Base-by-base conservation (phyloP, 805 yeast genomes). In the Hanseniaspora lachancei region DNA sequence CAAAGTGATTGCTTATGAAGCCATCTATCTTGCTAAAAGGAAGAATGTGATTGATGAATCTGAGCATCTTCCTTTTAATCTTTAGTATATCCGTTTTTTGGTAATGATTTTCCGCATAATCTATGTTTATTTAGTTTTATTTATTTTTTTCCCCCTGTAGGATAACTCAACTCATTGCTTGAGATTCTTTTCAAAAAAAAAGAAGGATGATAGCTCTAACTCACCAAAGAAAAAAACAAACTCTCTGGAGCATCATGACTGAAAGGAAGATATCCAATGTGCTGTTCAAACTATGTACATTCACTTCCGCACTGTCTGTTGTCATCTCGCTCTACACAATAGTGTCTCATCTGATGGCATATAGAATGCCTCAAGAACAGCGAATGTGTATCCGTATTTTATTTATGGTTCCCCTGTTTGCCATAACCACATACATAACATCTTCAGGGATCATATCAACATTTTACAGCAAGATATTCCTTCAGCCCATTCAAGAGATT, bases 311-410 rank as follows among this genome's bases (percentile, higher is more conserved):
- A 7, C 48, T 64, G 12, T 64, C 83, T 2, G 58, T 74, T 15
- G 15, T 66, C 13, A 71, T 77, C 6, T 75, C 85, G 2, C 23
- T 65, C 0, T 57, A 67, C 16, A 74, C 81, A 2, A 79, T 84
- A 1, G 64, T 62, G 29, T 61, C 72, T 57, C 95, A 86, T 46
- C 68, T 81, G 21, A 64, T 66, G 44, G 89, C 89, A 69, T 93
- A 93, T 68, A 70, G 97, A 47, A 87, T 85, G 62, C 97, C 97
- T 0, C 75, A 78, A 62, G 93, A 87, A 61, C 98, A 93, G 66
- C 72, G 97, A 50, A 72, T 88, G 36, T 81, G 86, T 63, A 81
- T 89, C 3, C 74, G 98, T 32, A 91, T 93, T 39, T 84, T 83
- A 60, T 60, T 88, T 47, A 79, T 91, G 60, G 84, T 89, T 0